Evolutionary conservation across 306 rosid genomes (phyloP).

Genomic region (Elaeagnus macrophylla): DNA sequence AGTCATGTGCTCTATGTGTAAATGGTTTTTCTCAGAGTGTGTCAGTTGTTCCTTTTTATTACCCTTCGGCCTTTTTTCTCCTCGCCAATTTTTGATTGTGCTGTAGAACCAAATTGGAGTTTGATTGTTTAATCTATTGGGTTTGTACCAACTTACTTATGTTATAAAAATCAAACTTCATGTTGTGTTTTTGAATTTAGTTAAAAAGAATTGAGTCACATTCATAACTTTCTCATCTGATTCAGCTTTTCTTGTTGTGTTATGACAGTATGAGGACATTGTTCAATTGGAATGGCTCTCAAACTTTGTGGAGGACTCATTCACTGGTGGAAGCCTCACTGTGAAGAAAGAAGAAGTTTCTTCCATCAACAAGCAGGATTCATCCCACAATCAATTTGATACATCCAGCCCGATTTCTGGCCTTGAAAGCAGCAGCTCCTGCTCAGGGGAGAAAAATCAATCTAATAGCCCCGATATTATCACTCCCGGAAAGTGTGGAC

Average conservation of each 20-base stretch:
- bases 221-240: constrained; percentile 1
- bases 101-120: too few species aligned
- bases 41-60: too few species aligned
- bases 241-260: not conserved
- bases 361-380: constrained; percentile 29
- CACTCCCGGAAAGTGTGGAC: constrained; percentile 48
- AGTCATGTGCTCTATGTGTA: too few species aligned
- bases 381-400: constrained; percentile 45
- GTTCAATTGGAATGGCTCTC: constrained; percentile 94
- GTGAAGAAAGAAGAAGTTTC: constrained; percentile 47
- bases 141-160: too few species aligned
- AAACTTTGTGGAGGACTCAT: constrained; percentile 80
- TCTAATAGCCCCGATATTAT: constrained; percentile 40
- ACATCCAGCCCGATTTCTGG: constrained; percentile 84
- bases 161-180: too few species aligned
- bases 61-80: too few species aligned
- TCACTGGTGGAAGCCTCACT: constrained; percentile 63
- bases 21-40: too few species aligned
- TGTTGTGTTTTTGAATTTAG: too few species aligned
- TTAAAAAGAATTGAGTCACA: too few species aligned
- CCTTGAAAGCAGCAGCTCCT: constrained; percentile 86
- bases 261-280: constrained; percentile 72
- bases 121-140: too few species aligned
- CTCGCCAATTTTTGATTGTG: too few species aligned
- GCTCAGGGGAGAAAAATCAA: constrained; percentile 46